A percentile compares a stretch with the other conserved stretches of the same genome.
phyloP scores from a whole-genome alignment of 768 basidiomycete species.

The Suillus plorans region DNA sequence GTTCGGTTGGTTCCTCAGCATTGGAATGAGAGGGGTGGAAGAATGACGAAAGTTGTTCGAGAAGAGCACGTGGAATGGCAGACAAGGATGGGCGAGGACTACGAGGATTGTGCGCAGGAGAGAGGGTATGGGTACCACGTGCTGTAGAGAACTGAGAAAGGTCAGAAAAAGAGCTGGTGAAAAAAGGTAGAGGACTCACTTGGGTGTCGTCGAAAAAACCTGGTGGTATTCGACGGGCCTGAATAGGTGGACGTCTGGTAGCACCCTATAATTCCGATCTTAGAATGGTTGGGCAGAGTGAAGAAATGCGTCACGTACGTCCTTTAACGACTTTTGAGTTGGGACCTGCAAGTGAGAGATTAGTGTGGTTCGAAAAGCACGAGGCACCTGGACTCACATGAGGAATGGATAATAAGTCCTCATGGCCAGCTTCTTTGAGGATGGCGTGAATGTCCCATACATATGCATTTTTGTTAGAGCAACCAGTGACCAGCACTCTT shows the following conservation, averaged over 20 bases:
- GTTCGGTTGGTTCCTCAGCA: not conserved
- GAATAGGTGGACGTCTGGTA: not conserved
- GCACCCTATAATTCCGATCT: not conserved
- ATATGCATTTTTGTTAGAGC: not conserved
- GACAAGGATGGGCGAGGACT: not conserved
- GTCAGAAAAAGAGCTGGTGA: not conserved
- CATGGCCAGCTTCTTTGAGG: not conserved
- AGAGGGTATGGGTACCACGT: no score
- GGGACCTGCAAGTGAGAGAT: not conserved
- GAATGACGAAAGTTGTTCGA: not conserved
- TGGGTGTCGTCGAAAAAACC: not conserved
- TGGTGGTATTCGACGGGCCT: not conserved
- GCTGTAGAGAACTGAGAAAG: not conserved
- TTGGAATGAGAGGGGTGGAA: not conserved
- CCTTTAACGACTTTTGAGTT: not conserved
- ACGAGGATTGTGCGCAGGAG: not conserved
- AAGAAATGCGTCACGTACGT: not conserved
- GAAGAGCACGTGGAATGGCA: not conserved
- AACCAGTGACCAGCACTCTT: not conserved
- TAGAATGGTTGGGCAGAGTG: not conserved
- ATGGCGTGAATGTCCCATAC: not conserved
- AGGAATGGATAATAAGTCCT: not conserved
- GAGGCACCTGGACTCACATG: not conserved
- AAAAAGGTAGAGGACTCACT: not conserved
- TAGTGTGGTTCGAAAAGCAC: not conserved